Base-by-base conservation (phyloP, 345 rosid genomes). In the Physaria fendleri region DNA sequence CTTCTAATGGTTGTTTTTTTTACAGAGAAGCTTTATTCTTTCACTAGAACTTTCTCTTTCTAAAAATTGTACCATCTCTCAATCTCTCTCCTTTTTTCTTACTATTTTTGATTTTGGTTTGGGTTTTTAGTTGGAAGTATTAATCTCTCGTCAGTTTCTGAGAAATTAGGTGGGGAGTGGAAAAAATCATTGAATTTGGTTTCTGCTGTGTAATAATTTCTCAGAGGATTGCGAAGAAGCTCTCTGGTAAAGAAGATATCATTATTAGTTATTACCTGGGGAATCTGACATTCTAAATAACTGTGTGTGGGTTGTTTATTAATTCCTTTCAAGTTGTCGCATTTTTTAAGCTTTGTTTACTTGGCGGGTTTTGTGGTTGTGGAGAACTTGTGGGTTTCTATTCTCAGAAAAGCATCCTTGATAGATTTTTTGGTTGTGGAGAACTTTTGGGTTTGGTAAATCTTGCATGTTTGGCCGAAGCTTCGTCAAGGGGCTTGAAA, bases 261-360 rank as follows among this genome's bases (percentile, higher is more conserved):
- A 64, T 49, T 35, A 38, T 42, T 49, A 42, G 73, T 38, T n/a
- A n/a, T n/a, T n/a, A n/a, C n/a, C n/a, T 23, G 47, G 35, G 40
- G 77, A 80, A 59, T 74, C 81, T 74, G 72, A 71, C 74, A 73
- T 65, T 75, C 52, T 46, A 56, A 55, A 41, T 41, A 56, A 72
- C 76, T 72, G 74, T 62, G 59, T 67, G 43, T 70, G 71, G 47
- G 60, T 8, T n/a, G 35, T n/a, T 68, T 68, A 23, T 46, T 53
- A 23, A 21, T 37, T 3, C 32, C 5, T 42, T 64, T 46, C 24
- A 27, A 9, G 17, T 59, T 18, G 11, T 3, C 21, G 25, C 50
- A 33, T 27, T 58, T 50, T 30, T 4, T n/a, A n/a, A n/a, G n/a
- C n/a, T 55, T 14, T 14, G 15, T 44, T 27, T 61, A 27, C 61